Evolutionary conservation across 306 rosid genomes (phyloP), one percentile per base, ranked within the genome.

Genomic region (Pyrus pyrifolia): DNA sequence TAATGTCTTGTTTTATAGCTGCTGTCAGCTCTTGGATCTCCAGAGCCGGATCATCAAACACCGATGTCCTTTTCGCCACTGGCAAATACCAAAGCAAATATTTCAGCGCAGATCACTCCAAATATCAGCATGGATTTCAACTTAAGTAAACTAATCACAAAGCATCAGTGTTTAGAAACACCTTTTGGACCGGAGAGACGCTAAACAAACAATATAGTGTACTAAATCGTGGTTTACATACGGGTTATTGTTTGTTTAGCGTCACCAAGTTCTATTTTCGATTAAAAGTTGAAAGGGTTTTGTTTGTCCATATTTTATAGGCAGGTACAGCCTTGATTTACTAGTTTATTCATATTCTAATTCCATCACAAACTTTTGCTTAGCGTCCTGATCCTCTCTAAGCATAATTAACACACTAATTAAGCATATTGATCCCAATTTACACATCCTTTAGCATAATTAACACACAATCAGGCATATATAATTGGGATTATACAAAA

Each of bases 21-120:
- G 91, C 83, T 11, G 98, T 93, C 64, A 93, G 85, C 86, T 93
- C 98, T 80, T 91, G 98, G 78, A 91, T 93, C 79, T 93, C 98
- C 93, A 89, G 82, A 0, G 92, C 88, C 2, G 97, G 98, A 73
- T 93, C 98, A 70, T 89, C 98, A 38, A 93, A 93, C 80, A 89
- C 96, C 71, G 98, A 91, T 65, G 90, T 93, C 86, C 98, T 88
- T 83, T 91, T 93, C 8, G 98, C 97, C 96, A 93, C 98, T 63
- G 68, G 12, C 89, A 72, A 30, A 57, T 75, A 81, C 57, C 35
- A 66, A 53, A 67, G 69, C 27, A 35, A 45, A 70, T 15, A 4
- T 29, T 73, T 59, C 55, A 63, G 10, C 22, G 30, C 18, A 21
- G 42, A 9, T 30, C 7, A 12, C 42, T 31, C 68, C n/a, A 29